Conservation (phyloP, 495 filamentous ascomycete genomes). For the Lasiosphaeria miniovina region DNA sequence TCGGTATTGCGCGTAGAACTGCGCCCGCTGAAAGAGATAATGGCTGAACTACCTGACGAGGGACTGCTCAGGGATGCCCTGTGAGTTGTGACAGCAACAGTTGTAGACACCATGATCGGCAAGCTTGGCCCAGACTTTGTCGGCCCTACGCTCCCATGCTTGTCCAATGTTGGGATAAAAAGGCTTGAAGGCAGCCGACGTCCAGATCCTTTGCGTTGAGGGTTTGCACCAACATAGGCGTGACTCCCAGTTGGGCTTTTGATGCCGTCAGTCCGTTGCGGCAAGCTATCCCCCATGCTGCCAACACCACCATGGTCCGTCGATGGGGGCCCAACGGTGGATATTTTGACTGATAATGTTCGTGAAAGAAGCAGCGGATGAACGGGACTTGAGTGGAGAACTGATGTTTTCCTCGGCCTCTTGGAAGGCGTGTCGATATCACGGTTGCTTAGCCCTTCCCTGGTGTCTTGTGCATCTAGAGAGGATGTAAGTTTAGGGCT, state of each 20-base stretch:
- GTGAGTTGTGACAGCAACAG: constrained; percentile 17
- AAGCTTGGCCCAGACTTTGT: constrained; percentile 16
- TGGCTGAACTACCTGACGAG: constrained; percentile 9
- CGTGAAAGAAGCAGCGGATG: constrained; percentile 14
- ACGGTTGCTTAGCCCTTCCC: neutral
- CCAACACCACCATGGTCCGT: neutral
- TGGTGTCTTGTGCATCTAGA: neutral
- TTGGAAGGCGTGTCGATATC: constrained; percentile 4
- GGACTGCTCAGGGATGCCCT: neutral
- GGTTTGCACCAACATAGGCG: neutral
- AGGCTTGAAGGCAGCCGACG: constrained; percentile 1
- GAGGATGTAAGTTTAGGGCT: neutral
- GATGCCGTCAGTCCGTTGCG: neutral
- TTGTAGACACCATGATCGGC: constrained; percentile 20
- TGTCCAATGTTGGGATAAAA: constrained; percentile 17
- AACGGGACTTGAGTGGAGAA: constrained; percentile 3
- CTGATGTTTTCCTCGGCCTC: neutral
- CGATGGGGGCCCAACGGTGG: constrained; percentile 9
- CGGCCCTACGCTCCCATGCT: constrained; percentile 9
- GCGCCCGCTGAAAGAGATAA: neutral
- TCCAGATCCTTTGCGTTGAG: constrained; percentile 2
- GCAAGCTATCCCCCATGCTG: neutral
- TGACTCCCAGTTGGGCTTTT: neutral
- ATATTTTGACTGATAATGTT: constrained; percentile 17
- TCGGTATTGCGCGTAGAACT: neutral